phyloP scores from a whole-genome alignment of 805 yeast species.

The Sugiyamaella mastotermitis region DNA sequence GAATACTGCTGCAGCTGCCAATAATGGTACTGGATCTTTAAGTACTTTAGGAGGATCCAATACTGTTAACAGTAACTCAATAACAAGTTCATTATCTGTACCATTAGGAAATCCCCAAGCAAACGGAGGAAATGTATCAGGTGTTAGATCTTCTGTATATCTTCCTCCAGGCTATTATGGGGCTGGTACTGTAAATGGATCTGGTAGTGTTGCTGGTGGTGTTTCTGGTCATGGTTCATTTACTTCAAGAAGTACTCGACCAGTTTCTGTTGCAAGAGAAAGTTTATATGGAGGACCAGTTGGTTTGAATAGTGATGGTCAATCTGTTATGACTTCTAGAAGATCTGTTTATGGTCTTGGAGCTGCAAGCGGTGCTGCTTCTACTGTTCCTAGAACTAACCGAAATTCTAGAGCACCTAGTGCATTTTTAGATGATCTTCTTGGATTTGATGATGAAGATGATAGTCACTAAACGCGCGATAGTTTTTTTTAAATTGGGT shows the following conservation, averaged over 20 bases:
- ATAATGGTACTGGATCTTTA: slow-evolving; percentile 5
- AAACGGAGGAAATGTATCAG: too few relatives aligned
- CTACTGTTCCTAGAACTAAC: not conserved
- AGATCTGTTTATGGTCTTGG: too few relatives aligned
- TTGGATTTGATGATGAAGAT: slow-evolving; percentile 21
- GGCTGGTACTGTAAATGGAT: slow-evolving; percentile 12
- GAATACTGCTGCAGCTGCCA: slow-evolving; percentile 33
- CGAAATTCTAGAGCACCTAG: slow-evolving; percentile 30
- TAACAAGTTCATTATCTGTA: too few relatives aligned
- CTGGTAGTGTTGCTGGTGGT: slow-evolving; percentile 4
- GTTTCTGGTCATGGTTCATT: slow-evolving; percentile 16
- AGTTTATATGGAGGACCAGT: slow-evolving; percentile 9
- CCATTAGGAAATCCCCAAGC: too few relatives aligned
- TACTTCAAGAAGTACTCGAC: slow-evolving; percentile 19
- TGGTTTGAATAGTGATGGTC: slow-evolving; percentile 3
- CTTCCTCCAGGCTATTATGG: slow-evolving; percentile 27
- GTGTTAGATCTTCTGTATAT: slow-evolving; percentile 20
- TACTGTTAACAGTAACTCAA: too few relatives aligned
- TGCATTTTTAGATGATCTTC: slow-evolving; percentile 32
- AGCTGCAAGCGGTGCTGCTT: slow-evolving; percentile 4
- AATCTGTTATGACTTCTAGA: slow-evolving; percentile 4
- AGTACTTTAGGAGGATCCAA: slow-evolving; percentile 1
- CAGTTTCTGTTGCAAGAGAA: slow-evolving; percentile 17
- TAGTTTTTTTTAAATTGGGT: too few relatives aligned
- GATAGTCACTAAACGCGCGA: too few relatives aligned